phyloP scores from a whole-genome alignment of 768 basidiomycete species.

The Auricularia sp. region DNA sequence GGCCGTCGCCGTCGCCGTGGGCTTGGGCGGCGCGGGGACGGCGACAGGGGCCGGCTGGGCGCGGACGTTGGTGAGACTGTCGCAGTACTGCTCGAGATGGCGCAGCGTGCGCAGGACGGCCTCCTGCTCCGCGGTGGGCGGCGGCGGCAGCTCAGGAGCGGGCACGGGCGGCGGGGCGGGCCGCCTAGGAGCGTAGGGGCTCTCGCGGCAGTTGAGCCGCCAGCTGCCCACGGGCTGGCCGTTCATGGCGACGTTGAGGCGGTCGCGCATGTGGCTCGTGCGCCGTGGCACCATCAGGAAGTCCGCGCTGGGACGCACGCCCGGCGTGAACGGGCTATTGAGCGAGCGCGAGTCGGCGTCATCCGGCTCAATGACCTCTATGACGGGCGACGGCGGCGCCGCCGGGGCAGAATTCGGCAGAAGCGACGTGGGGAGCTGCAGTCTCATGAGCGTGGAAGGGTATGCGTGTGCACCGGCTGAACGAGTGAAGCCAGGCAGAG shows the following conservation, averaged over 20 bases:
- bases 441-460: neutral
- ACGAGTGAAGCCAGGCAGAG: neutral
- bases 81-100: neutral
- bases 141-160: neutral
- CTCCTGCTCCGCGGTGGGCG: neutral
- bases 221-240: neutral
- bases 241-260: neutral
- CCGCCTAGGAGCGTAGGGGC: neutral
- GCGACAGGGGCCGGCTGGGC: slow-evolving; percentile 41
- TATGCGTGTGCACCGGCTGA: neutral
- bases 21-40: slow-evolving; percentile 52
- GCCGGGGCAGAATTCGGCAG: neutral
- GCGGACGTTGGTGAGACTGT: neutral
- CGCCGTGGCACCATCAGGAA: neutral
- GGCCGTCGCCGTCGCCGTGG: slow-evolving; percentile 36
- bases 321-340: neutral
- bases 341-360: neutral
- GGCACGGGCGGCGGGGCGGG: neutral
- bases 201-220: neutral
- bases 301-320: neutral
- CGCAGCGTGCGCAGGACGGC: neutral
- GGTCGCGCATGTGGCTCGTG: neutral
- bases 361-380: neutral
- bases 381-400: neutral
- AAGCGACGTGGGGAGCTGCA: neutral